Percentiles rank a stretch among this genome's conserved stretches.
These are phyloP conservation scores for Teratosphaeria pseudoeucalypti DNA, from an alignment of 2,329 filamentous ascomycete genomes.

Conservation along the genomic window DNA sequence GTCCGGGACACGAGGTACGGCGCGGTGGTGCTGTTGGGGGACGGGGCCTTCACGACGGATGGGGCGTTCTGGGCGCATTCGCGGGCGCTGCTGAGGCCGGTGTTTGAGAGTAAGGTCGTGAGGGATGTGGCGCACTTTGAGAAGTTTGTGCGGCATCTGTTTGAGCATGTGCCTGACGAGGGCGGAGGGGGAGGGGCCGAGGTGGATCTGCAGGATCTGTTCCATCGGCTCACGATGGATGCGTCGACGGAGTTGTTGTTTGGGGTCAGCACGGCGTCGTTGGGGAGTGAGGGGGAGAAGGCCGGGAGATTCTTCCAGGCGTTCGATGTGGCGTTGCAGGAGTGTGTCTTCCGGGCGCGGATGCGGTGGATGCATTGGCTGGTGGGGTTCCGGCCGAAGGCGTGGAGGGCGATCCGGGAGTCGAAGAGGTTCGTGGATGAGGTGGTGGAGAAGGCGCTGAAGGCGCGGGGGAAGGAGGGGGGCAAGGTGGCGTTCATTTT, in stretches of 20 bases:
- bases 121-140: slow-evolving; percentile 14
- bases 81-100: slow-evolving; percentile 18
- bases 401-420: slow-evolving; percentile 4
- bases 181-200: slow-evolving; percentile 33
- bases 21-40: background rate
- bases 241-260: slow-evolving; percentile 57
- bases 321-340: slow-evolving; percentile 8
- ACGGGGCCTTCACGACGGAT: slow-evolving; percentile 16
- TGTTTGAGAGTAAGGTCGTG: slow-evolving; percentile 10
- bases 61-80: slow-evolving; percentile 21
- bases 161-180: slow-evolving; percentile 3
- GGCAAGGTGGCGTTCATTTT: slow-evolving; percentile 48
- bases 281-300: slow-evolving; percentile 7
- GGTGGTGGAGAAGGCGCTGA: slow-evolving; percentile 10
- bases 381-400: slow-evolving; percentile 4
- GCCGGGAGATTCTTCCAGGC: slow-evolving; percentile 5
- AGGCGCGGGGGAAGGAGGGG: background rate
- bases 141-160: background rate
- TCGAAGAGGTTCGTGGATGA: slow-evolving; percentile 4
- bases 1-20: background rate
- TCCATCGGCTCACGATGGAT: slow-evolving; percentile 55
- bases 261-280: slow-evolving; percentile 33
- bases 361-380: slow-evolving; percentile 5
- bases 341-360: slow-evolving; percentile 1
- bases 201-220: slow-evolving; percentile 51